Evolutionary conservation across 345 rosid species (phyloP), one percentile per base, ranked within the genome.

Genomic region (Eucalyptus shirleyi): DNA sequence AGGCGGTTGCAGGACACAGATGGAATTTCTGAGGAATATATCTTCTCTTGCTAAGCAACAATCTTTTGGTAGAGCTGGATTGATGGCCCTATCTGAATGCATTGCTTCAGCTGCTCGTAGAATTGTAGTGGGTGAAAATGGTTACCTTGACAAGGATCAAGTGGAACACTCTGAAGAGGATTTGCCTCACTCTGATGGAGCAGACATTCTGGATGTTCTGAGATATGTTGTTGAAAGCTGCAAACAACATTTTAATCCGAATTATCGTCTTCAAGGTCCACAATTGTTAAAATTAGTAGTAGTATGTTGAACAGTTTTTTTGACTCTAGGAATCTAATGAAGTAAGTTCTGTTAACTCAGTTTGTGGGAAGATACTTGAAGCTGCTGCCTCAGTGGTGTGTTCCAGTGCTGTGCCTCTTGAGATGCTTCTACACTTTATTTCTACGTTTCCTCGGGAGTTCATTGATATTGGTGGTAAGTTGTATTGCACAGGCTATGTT

Each of bases 221-320:
- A 95, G 96, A 93, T 96, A 90, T 94, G 94, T 96, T 91, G 93
- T 95, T 86, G 96, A 96, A 92, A 96, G 95, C 96, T 94, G 99
- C 97, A 96, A 95, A 91, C 99, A 94, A 86, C 99, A 97, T 94
- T 97, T 97, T 91, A 97, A 97, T 93, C 99, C 96, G 86, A 95
- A 91, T 87, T 97, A 97, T 93, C 99, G 98, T 83, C 92, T 93
- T 92, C 96, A 92, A 97, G 99, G 99, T 97, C 86, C 42, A 37
- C 93, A 86, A 87, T 93, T n/a, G 24, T 34, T 86, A 28, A 51
- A 67, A 87, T 87, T 91, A 77, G 86, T 88, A 88, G 90, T 55
- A 88, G 88, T 89, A 86, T 87, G 65, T 88, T 91, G 87, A 51
- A 88, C 87, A 80, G 53, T 30, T 89, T 44, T 89, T 69, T 32